phyloP scores from a whole-genome alignment of 2,329 filamentous ascomycete genomes.

The Penicillium frequentans region DNA sequence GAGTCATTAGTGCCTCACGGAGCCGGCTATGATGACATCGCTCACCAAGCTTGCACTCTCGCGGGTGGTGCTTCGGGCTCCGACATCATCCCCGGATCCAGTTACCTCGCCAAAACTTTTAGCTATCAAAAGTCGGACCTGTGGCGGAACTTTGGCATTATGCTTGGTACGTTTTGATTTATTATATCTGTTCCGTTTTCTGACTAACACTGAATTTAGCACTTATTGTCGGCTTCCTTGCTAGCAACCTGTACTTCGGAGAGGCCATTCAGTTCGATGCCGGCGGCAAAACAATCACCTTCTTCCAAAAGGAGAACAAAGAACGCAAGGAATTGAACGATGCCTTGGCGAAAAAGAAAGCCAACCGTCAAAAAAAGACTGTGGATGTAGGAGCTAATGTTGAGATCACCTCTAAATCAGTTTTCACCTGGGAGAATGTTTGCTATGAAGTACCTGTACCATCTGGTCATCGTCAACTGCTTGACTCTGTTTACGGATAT shows the following conservation, averaged over 20 bases:
- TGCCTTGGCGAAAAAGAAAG: constrained; percentile 41
- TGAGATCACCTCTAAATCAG: constrained; percentile 55
- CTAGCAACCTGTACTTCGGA: constrained; percentile 40
- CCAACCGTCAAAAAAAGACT: constrained; percentile 35
- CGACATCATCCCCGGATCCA: constrained; percentile 61
- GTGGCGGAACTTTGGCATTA: constrained; percentile 61
- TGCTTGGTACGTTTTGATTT: constrained; percentile 21
- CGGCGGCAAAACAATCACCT: constrained; percentile 44
- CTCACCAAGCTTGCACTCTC: constrained; percentile 78
- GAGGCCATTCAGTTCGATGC: constrained; percentile 41
- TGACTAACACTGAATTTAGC: neutral
- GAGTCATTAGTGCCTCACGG: constrained; percentile 71
- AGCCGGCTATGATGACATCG: constrained; percentile 66
- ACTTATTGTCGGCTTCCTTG: constrained; percentile 36
- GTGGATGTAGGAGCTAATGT: constrained; percentile 45
- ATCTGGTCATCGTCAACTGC: constrained; percentile 45
- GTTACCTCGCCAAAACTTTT: constrained; percentile 70
- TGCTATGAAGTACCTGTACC: constrained; percentile 52
- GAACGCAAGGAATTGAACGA: constrained; percentile 40
- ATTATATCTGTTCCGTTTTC: no score
- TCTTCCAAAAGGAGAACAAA: constrained; percentile 41
- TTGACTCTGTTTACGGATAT: constrained; percentile 51
- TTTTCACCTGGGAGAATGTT: constrained; percentile 56
- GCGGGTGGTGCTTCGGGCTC: constrained; percentile 69
- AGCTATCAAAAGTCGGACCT: constrained; percentile 66